These are phyloP conservation scores for Arthrinium puccinioides DNA, from an alignment of 2,329 filamentous ascomycete species.

Conservation along the genomic window DNA sequence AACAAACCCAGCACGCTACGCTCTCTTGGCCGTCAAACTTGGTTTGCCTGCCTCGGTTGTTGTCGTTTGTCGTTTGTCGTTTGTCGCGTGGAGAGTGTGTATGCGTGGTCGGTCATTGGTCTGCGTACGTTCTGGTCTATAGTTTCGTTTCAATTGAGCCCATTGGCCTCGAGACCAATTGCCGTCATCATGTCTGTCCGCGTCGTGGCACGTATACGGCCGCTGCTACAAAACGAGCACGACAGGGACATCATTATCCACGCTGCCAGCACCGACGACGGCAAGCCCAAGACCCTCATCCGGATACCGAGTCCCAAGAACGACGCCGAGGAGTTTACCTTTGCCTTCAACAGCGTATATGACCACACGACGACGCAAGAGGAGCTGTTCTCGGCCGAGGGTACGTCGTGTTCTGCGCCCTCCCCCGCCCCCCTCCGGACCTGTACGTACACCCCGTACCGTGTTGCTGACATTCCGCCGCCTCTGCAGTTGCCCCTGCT, in stretches of 20 bases:
- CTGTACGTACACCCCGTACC: too few species aligned
- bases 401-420: slow-evolving; percentile 36
- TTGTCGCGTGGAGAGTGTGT: too few species aligned
- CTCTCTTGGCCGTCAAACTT: too few species aligned
- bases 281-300: slow-evolving; percentile 60
- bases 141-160: too few species aligned
- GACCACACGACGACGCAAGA: slow-evolving; percentile 75
- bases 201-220: slow-evolving; percentile 86
- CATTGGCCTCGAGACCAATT: too few species aligned
- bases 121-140: too few species aligned
- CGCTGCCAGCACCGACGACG: slow-evolving; percentile 54
- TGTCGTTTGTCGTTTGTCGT: too few species aligned
- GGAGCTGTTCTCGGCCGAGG: slow-evolving; percentile 81
- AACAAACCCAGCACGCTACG: too few species aligned
- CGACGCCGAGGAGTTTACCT: slow-evolving; percentile 82
- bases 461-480: slow-evolving; percentile 9
- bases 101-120: too few species aligned
- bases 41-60: too few species aligned
- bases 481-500: slow-evolving; percentile 66
- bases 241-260: slow-evolving; percentile 82
- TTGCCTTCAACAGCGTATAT: slow-evolving; percentile 92
- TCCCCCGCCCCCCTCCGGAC: background rate
- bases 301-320: slow-evolving; percentile 94
- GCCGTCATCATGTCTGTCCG: slow-evolving; percentile 54
- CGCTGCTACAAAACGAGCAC: slow-evolving; percentile 76